Base-by-base conservation (phyloP, 1,284 basidiomycete genomes). In the Boletus sp. region DNA sequence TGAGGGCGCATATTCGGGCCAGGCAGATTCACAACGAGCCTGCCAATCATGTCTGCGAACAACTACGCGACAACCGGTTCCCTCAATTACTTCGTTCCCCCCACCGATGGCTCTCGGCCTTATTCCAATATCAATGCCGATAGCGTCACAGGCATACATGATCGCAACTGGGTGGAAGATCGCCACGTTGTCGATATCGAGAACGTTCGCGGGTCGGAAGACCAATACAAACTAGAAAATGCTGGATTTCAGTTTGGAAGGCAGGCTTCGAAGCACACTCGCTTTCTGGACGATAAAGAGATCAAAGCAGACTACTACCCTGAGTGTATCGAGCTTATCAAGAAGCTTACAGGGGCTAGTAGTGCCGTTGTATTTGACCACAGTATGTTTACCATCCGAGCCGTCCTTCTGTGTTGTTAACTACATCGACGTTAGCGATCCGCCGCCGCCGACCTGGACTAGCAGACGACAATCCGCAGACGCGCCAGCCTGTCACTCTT, bases 341-440 rank as follows among this genome's bases (percentile, higher is more conserved):
- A 82, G 68, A 58, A 72, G 53, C 49, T 75, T n/a, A 79, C 77
- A 0, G 77, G 77, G 8, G 80, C 77, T 2, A 75, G 66, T 45
- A 67, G 67, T 19, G 70, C 71, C 13, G 73, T 80, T 4, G 54
- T 78, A 33, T 82, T 82, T 56, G 80, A 82, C 52, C 78, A 80
- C 56, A 80, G 77, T 77, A 48, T 10, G 69, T 58, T 12, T n/a
- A 14, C 10, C 17, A 13, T 36, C n/a, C n/a, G n/a, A n/a, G n/a
- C n/a, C 9, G 16, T 16, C n/a, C 9, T 16, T 16, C n/a, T n/a
- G 4, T 9, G 2, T 35, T 27, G 17, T 36, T 44, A 1, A 52
- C 25, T 2, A 12, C 8, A 25, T 33, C 20, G 14, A 20, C 34
- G 17, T 5, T 33, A 52, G 44, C 77, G 0, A 67, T 80, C 47